These are phyloP conservation scores for Hypoxylon sp. DNA, from an alignment of 2,329 filamentous ascomycete genomes.

Conservation along the genomic window DNA sequence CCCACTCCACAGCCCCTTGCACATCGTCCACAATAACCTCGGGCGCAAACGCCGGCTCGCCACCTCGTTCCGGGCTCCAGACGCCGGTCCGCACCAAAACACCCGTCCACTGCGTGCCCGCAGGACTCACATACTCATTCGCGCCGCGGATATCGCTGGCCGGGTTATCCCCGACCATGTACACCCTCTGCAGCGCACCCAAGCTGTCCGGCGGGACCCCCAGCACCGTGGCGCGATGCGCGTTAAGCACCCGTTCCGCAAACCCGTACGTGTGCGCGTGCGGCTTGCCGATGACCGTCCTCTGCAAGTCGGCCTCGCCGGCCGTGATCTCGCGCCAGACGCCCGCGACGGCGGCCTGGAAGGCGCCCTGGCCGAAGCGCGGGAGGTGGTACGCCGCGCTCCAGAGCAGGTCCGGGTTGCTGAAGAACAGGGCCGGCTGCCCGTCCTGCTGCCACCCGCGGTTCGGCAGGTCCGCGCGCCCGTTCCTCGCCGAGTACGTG, in stretches of 20 bases:
- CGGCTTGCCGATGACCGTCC: constrained; percentile 84
- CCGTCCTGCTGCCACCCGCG: constrained; percentile 82
- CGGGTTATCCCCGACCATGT: constrained; percentile 93
- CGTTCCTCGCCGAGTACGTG: constrained; percentile 79
- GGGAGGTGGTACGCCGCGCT: constrained; percentile 84
- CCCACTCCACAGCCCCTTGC: constrained; percentile 79
- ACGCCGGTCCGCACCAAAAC: constrained; percentile 85
- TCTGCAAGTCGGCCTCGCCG: constrained; percentile 64
- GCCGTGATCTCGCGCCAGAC: constrained; percentile 79
- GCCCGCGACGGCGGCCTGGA: constrained; percentile 81
- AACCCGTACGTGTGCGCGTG: constrained; percentile 80
- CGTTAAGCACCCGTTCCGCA: constrained; percentile 76
- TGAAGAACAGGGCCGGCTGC: constrained; percentile 85
- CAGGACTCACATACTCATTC: constrained; percentile 73
- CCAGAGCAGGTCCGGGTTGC: constrained; percentile 91
- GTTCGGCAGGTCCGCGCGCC: constrained; percentile 69
- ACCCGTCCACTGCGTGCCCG: constrained; percentile 78
- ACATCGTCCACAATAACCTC: constrained; percentile 77
- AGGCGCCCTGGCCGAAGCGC: constrained; percentile 90
- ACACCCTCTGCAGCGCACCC: constrained; percentile 73
- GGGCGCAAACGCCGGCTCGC: constrained; percentile 67
- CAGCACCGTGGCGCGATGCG: constrained; percentile 63
- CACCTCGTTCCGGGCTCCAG: constrained; percentile 58
- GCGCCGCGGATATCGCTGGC: constrained; percentile 91
- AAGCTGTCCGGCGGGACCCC: constrained; percentile 31